phyloP scores from a whole-genome alignment of 345 rosid genomes.

The Leavenworthia alabamica region DNA sequence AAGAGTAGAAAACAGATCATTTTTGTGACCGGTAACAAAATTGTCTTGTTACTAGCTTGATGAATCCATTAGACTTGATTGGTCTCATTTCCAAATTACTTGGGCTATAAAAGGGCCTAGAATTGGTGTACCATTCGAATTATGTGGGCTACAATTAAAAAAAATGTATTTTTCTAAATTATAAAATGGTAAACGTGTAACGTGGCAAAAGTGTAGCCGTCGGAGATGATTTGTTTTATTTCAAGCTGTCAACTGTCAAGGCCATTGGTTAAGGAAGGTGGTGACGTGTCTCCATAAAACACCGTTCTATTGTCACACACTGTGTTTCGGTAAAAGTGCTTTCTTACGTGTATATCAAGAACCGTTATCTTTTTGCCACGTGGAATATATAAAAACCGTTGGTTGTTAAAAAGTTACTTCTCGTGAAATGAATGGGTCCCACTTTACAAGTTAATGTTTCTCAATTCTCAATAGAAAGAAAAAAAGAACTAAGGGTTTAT shows the following conservation, averaged over 20 bases:
- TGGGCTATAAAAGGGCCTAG: conserved; percentile 58
- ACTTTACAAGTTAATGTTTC: background rate
- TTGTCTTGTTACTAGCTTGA: background rate
- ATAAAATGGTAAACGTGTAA: background rate
- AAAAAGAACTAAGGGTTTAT: background rate
- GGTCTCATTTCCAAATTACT: conserved; percentile 69
- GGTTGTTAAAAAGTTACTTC: background rate
- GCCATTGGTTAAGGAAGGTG: background rate
- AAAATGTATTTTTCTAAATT: background rate
- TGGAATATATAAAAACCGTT: conserved; percentile 9
- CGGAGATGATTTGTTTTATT: background rate
- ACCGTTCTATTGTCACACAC: background rate
- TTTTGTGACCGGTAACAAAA: too few species aligned
- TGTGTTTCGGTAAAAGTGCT: background rate
- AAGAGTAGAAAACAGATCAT: background rate
- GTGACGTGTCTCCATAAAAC: conserved; percentile 11
- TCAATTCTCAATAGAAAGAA: too few species aligned
- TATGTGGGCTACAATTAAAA: conserved; percentile 28
- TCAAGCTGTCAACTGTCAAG: background rate
- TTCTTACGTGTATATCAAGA: background rate
- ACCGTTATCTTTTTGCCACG: conserved; percentile 1
- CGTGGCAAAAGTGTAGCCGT: conserved; percentile 19
- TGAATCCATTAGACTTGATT: conserved; percentile 36
- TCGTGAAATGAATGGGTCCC: conserved; percentile 18
- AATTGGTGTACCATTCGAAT: conserved; percentile 57